A percentile compares a stretch with the other conserved stretches of the same genome.
Conservation (phyloP, 306 rosid genomes). For the Alnus rubra region DNA sequence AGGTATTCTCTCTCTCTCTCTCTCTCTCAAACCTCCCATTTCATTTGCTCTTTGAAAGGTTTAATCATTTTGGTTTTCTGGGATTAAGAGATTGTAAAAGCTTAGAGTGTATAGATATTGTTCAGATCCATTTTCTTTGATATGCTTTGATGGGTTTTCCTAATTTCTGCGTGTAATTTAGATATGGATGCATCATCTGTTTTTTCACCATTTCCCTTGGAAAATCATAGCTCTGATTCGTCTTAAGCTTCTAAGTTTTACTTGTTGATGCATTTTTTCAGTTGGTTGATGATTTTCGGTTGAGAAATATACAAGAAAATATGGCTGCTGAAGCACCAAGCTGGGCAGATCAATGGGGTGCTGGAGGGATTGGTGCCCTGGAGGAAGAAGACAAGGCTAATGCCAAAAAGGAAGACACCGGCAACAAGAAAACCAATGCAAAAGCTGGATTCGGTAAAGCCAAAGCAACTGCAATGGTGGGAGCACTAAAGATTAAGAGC, state of each 20-base stretch:
- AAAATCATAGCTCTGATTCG: background rate
- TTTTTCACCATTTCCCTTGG: background rate
- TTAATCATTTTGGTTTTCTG: background rate
- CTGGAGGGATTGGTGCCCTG: constrained; percentile 88
- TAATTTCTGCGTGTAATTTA: background rate
- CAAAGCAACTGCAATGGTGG: constrained; percentile 53
- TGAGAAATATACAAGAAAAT: background rate
- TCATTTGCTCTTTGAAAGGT: background rate
- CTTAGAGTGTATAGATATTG: background rate
- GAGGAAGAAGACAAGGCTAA: constrained; percentile 51
- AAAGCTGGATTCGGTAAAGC: constrained; percentile 61
- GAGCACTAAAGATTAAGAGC: constrained; percentile 59
- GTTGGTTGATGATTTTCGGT: background rate
- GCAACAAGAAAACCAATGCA: constrained; percentile 50
- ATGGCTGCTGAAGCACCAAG: constrained; percentile 82
- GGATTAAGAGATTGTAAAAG: background rate
- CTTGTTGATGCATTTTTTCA: background rate
- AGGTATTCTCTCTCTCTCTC: constrained; percentile 38
- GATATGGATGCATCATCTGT: background rate
- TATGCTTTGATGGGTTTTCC: background rate
- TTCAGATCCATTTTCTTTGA: background rate
- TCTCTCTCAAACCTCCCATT: background rate
- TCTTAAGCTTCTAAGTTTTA: background rate
- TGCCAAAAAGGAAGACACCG: constrained; percentile 35
- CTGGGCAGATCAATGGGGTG: constrained; percentile 98